phyloP scores from a whole-genome alignment of 2,329 filamentous ascomycete species.

The Penicillium sp. region DNA sequence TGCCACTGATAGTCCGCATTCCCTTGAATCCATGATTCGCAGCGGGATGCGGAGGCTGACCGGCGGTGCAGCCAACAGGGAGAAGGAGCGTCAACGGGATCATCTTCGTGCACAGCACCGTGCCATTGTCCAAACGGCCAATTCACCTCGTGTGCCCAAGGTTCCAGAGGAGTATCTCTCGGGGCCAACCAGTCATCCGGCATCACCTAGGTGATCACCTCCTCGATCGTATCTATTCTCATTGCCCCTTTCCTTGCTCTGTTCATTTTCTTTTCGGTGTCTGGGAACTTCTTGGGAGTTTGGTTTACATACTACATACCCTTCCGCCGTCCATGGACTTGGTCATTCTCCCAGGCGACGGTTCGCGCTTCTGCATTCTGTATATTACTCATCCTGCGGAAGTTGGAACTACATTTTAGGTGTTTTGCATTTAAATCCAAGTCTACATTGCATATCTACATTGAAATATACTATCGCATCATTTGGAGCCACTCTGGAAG shows the following conservation, averaged over 20 bases:
- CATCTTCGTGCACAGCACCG: constrained; percentile 46
- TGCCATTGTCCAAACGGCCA: constrained; percentile 38
- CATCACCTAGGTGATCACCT: constrained; percentile 31
- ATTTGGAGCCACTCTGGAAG: no score
- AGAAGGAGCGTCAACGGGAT: constrained; percentile 49
- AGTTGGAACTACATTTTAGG: constrained; percentile 3
- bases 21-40: constrained; percentile 47
- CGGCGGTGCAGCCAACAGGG: constrained; percentile 43
- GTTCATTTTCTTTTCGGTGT: constrained; percentile 5
- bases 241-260: not conserved
- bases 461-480: no score
- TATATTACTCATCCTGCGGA: constrained; percentile 3
- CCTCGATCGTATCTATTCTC: not conserved
- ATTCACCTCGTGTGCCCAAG: constrained; percentile 48
- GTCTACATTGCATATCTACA: not conserved
- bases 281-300: constrained; percentile 23
- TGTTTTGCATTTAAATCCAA: not conserved
- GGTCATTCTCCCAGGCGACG: constrained; percentile 2
- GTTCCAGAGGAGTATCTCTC: constrained; percentile 50
- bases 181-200: constrained; percentile 37
- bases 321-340: constrained; percentile 10
- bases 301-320: constrained; percentile 17
- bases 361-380: not conserved
- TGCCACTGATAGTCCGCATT: constrained; percentile 44
- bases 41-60: constrained; percentile 51